phyloP scores from a whole-genome alignment of 2,329 filamentous ascomycete genomes.

The Penicillium capsulatum region DNA sequence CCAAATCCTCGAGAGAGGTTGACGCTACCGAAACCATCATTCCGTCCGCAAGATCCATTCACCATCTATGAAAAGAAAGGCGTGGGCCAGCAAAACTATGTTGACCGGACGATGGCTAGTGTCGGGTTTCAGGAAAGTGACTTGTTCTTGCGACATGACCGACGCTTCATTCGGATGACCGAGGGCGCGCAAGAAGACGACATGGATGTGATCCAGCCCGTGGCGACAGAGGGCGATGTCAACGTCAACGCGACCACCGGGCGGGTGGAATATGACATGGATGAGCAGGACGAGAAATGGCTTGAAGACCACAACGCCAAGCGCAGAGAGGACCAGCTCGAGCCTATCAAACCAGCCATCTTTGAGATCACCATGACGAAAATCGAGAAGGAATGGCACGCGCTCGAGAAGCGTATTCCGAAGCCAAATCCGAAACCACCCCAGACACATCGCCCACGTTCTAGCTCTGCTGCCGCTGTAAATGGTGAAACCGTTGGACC shows the following conservation, averaged over 20 bases:
- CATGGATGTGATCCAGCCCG: conserved; percentile 51
- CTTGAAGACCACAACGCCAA: conserved; percentile 76
- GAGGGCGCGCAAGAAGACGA: conserved; percentile 63
- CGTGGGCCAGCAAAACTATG: conserved; percentile 80
- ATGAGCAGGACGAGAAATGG: conserved; percentile 98
- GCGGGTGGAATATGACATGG: conserved; percentile 98
- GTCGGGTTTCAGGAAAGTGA: conserved; percentile 92
- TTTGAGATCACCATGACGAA: conserved; percentile 99
- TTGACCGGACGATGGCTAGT: conserved; percentile 93
- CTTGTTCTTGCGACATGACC: conserved; percentile 73
- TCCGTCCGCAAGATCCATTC: conserved; percentile 46
- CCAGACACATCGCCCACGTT: conserved; percentile 86
- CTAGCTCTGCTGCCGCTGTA: conserved; percentile 89
- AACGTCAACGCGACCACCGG: conserved; percentile 58
- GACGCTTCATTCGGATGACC: conserved; percentile 61
- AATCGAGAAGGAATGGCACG: conserved; percentile 98
- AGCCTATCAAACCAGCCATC: conserved; percentile 83
- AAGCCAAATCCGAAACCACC: conserved; percentile 96
- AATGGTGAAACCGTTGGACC: conserved; percentile 79
- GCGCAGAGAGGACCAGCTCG: conserved; percentile 68
- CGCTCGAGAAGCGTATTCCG: conserved; percentile 90
- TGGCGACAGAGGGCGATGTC: conserved; percentile 58
- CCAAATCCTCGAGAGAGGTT: conserved; percentile 49
- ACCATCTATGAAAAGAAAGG: conserved; percentile 68
- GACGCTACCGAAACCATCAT: conserved; percentile 48